phyloP scores from a whole-genome alignment of 2,329 filamentous ascomycete genomes.

The Thielaviopsis musarum region DNA sequence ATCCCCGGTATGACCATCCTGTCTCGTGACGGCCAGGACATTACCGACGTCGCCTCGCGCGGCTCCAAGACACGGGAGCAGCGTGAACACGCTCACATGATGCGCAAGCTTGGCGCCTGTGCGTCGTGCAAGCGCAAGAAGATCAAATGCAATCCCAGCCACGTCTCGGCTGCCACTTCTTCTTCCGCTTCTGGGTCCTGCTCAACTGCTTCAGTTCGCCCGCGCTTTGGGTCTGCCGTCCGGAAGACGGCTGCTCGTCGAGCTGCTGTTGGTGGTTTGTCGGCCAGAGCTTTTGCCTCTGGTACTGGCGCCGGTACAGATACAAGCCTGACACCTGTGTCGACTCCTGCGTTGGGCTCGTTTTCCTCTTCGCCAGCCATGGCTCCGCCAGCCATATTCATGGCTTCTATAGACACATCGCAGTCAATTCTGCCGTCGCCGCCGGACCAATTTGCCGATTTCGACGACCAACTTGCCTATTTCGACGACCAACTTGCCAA shows the following conservation, averaged over 20 bases:
- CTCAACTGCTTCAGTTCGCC: background rate
- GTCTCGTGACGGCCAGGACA: constrained; percentile 44
- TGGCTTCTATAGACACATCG: background rate
- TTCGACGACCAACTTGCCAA: no score
- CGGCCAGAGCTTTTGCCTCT: background rate
- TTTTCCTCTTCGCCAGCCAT: background rate
- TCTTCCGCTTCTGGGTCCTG: constrained; percentile 18
- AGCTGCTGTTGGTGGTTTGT: background rate
- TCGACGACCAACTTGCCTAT: no score
- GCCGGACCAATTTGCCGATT: no score
- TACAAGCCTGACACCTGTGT: background rate
- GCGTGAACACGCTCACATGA: constrained; percentile 47
- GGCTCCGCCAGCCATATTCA: background rate
- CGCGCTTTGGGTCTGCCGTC: background rate
- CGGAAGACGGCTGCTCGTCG: background rate
- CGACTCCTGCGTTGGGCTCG: background rate
- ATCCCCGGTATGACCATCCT: constrained; percentile 51
- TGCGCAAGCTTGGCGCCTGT: constrained; percentile 53
- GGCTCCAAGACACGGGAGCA: constrained; percentile 52
- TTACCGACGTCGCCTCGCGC: constrained; percentile 44
- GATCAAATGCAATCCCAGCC: constrained; percentile 43
- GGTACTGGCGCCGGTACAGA: background rate
- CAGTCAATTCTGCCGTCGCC: background rate
- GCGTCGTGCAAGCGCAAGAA: constrained; percentile 46
- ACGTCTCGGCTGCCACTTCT: constrained; percentile 23